Percentiles rank a stretch among this genome's conserved stretches.
These are phyloP conservation scores for Aspergillus affinis DNA, from an alignment of 495 filamentous ascomycete genomes.

Conservation along the genomic window DNA sequence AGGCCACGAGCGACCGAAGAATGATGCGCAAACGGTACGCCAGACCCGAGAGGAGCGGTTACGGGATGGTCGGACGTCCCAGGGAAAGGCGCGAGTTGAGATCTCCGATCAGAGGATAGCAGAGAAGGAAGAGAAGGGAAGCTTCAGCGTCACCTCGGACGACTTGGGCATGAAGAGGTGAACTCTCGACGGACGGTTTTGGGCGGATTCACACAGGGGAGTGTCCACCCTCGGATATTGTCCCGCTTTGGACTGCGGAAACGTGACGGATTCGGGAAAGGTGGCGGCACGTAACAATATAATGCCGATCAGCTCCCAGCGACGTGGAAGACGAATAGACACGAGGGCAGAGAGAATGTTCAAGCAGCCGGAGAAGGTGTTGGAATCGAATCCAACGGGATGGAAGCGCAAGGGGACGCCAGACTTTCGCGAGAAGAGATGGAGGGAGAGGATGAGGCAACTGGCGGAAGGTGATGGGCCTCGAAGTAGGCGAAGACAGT, in stretches of 20 bases:
- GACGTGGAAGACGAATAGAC: not conserved
- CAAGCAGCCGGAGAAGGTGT: not conserved
- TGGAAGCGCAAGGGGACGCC: slow-evolving; percentile 6
- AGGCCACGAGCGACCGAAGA: slow-evolving; percentile 17
- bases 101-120: slow-evolving; percentile 40
- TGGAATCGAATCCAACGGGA: not conserved
- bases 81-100: slow-evolving; percentile 40
- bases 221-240: slow-evolving; percentile 45
- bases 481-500: not conserved
- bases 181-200: slow-evolving; percentile 34
- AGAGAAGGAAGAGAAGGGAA: slow-evolving; percentile 38
- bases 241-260: slow-evolving; percentile 41
- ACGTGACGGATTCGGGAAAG: slow-evolving; percentile 32
- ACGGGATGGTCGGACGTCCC: slow-evolving; percentile 40
- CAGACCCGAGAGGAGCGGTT: slow-evolving; percentile 45
- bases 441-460: slow-evolving; percentile 12
- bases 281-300: slow-evolving; percentile 28
- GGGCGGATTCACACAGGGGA: slow-evolving; percentile 33
- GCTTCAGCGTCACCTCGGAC: slow-evolving; percentile 23
- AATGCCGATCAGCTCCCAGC: slow-evolving; percentile 10
- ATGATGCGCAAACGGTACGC: slow-evolving; percentile 37
- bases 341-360: not conserved
- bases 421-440: not conserved
- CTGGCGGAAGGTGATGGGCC: slow-evolving; percentile 8
- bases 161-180: slow-evolving; percentile 11